Base-by-base conservation (phyloP, 208 protist genomes). In the Spongospora subterranea region DNA sequence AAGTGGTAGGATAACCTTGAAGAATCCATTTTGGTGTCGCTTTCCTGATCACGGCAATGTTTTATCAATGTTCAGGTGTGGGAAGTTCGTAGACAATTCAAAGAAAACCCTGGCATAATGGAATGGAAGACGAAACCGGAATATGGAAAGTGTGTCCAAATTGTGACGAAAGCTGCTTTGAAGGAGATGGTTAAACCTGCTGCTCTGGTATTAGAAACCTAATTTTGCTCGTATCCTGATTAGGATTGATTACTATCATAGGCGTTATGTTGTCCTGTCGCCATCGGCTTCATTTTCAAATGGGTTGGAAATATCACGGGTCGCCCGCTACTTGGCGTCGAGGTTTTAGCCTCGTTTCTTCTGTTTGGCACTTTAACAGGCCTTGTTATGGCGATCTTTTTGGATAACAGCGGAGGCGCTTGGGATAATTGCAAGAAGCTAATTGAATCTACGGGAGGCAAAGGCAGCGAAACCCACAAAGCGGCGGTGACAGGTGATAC, bases 401-500 rank as follows among this genome's bases (percentile, higher is more conserved):
- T 97, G 77, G 96, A 97, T 93, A 98, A 98, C 94, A 92, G 88
- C 39, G 97, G 97, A 54, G 97, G 97, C 82, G 97, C 97, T n/a
- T 98, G 97, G 97, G 97, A 98, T 93, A 98, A 98, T 89, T 97
- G 97, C 53, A 98, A 98, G 96, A 98, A 98, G 94, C 97, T 96
- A 91, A 97, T 98, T 94, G 97, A 98, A 95, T 94, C 95, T 90
- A 95, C 96, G 92, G 96, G 95, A 91, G 95, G 96, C 60, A 97
- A 97, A 92, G 96, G 96, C 50, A 96, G 88, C 88, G 88, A 89
- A 89, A n/a, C 32, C 1, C 88, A 89, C 94, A 96, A 98, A 40
- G 97, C 97, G 24, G 96, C 97, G 38, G 97, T 98, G 82, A 98
- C 97, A 82, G 97, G 97, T 45, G 97, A 98, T 93, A 98, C 97